Conservation (phyloP, 768 basidiomycete genomes). For the Macrolepiota dolichaula region DNA sequence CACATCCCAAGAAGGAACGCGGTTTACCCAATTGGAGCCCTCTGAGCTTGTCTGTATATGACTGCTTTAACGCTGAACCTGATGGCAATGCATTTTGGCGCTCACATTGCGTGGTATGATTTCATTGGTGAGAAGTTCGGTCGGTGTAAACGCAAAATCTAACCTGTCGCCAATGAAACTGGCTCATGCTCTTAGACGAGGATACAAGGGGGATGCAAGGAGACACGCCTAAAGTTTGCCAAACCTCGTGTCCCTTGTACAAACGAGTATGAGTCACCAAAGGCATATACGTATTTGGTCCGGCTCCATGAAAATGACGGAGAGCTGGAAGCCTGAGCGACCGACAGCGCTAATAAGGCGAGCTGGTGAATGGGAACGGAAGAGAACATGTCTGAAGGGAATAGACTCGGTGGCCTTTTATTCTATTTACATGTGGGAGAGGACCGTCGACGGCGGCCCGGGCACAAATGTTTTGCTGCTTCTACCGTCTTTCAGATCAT, state of each 20-base stretch:
- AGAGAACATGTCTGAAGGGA: neutral
- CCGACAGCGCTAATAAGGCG: neutral
- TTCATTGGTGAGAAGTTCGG: slow-evolving; percentile 36
- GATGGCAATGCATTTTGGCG: neutral
- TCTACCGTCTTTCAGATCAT: neutral
- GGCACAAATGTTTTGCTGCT: neutral
- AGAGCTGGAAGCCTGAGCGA: neutral
- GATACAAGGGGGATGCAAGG: neutral
- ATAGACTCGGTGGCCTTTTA: neutral
- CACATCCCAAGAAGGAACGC: neutral
- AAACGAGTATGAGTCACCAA: slow-evolving; percentile 56
- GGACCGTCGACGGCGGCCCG: neutral
- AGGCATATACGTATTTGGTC: slow-evolving; percentile 44
- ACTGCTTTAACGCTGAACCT: neutral
- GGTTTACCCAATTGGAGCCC: slow-evolving; percentile 47
- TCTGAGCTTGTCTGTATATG: slow-evolving; percentile 46
- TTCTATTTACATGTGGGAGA: neutral
- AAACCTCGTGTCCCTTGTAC: slow-evolving; percentile 45
- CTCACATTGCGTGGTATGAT: slow-evolving; percentile 44
- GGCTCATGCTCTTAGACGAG: neutral
- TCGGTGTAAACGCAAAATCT: slow-evolving; percentile 37
- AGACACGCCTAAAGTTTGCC: slow-evolving; percentile 46
- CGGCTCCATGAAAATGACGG: neutral
- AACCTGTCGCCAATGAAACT: slow-evolving; percentile 51
- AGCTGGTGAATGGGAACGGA: neutral